A percentile compares a stretch with the other conserved stretches of the same genome.
Evolutionary conservation across 768 basidiomycete genomes (phyloP).

Genomic region (Lyophyllum decastes): DNA sequence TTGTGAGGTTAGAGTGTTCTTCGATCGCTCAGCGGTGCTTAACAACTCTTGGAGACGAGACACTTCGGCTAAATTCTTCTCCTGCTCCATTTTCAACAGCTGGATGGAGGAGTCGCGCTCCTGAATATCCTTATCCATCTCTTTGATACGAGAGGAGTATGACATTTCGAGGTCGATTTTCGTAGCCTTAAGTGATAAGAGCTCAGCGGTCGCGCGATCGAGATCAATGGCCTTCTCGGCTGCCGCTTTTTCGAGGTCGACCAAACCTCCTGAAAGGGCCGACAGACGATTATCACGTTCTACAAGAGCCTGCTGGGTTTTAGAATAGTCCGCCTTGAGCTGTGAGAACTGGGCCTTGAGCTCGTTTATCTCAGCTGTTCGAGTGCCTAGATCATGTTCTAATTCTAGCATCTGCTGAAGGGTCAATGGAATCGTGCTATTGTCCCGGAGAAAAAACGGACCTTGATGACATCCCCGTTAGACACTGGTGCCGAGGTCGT

Average conservation of each 20-base stretch:
- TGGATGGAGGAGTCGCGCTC: conserved; percentile 15
- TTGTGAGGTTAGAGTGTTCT: conserved; percentile 6
- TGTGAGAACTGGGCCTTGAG: conserved; percentile 21
- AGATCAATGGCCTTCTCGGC: conserved; percentile 12
- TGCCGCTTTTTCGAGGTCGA: conserved; percentile 16
- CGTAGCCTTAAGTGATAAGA: conserved; percentile 12
- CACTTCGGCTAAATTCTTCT: conserved; percentile 13
- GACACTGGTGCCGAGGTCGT: neutral
- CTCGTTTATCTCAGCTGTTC: conserved; percentile 13
- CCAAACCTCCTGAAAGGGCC: conserved; percentile 20
- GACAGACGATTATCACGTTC: conserved; percentile 27
- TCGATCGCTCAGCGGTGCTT: conserved; percentile 7
- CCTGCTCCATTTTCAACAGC: conserved; percentile 12
- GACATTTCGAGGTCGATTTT: conserved; percentile 18
- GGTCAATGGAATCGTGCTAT: conserved; percentile 1
- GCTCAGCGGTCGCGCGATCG: conserved; percentile 4
- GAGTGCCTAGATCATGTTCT: conserved; percentile 19
- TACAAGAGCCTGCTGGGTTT: conserved; percentile 19
- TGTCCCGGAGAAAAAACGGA: neutral
- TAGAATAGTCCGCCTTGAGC: conserved; percentile 18
- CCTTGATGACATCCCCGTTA: conserved; percentile 4
- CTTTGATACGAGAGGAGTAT: conserved; percentile 9
- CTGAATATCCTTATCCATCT: conserved; percentile 14
- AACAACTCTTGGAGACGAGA: conserved; percentile 13
- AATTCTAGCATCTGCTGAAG: conserved; percentile 15